Percentiles rank a stretch among this genome's conserved stretches.
These are phyloP conservation scores for Argentina anserina DNA, from an alignment of 306 rosid genomes.

Conservation along the genomic window DNA sequence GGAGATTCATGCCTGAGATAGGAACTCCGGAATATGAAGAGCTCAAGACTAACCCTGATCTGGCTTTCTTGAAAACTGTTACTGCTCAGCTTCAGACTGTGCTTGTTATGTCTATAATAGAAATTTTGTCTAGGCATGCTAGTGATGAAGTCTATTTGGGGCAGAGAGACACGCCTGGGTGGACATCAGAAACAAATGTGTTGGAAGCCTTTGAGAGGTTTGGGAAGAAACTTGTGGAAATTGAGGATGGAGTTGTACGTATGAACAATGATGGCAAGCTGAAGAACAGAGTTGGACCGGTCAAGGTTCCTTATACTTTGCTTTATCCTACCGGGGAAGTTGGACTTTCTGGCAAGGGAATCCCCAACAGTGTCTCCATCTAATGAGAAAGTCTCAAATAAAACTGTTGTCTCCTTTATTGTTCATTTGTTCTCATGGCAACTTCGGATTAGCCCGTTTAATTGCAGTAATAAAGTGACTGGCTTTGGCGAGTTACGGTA, in stretches of 20 bases:
- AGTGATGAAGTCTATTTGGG: conserved; percentile 54
- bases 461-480: too few species aligned
- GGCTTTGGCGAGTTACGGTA: too few species aligned
- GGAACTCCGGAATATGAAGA: conserved; percentile 48
- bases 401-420: too few species aligned
- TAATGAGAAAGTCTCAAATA: conserved; percentile 22
- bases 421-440: too few species aligned
- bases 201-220: conserved; percentile 49
- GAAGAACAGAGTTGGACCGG: conserved; percentile 58
- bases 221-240: conserved; percentile 38
- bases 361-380: conserved; percentile 71
- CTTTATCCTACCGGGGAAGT: conserved; percentile 52
- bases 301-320: conserved; percentile 59
- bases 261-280: conserved; percentile 47
- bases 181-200: conserved; percentile 52
- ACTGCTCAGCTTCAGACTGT: conserved; percentile 44
- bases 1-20: conserved; percentile 44
- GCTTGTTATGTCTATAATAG: conserved; percentile 41
- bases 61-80: conserved; percentile 43
- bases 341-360: conserved; percentile 70
- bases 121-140: conserved; percentile 52
- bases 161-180: conserved; percentile 38
- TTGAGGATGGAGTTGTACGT: conserved; percentile 36
- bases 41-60: conserved; percentile 31
- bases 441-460: too few species aligned